Conservation (phyloP, 2,329 filamentous ascomycete genomes). For the Nigrospora oryzae region DNA sequence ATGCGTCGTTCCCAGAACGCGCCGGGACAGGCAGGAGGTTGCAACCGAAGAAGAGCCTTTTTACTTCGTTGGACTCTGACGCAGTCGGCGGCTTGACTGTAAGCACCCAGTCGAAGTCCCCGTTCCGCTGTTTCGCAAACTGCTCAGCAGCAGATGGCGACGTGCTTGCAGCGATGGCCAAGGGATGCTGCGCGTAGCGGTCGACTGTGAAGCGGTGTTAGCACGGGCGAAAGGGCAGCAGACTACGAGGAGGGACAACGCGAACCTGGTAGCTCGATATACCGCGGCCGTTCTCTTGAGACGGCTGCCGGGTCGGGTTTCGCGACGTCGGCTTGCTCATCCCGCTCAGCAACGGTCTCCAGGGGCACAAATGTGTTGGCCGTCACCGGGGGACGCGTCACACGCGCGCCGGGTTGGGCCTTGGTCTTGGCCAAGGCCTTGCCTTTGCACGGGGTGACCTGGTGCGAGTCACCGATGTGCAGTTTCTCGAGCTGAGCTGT, state of each 20-base stretch:
- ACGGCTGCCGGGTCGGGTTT: conserved; percentile 5
- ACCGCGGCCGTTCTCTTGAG: conserved; percentile 8
- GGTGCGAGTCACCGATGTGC: conserved; percentile 11
- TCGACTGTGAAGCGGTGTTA: conserved; percentile 9
- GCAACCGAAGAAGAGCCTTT: conserved; percentile 39
- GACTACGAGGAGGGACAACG: background rate
- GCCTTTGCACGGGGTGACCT: conserved; percentile 7
- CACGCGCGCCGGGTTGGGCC: conserved; percentile 10
- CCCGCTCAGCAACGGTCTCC: conserved; percentile 18
- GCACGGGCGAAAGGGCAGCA: conserved; percentile 4
- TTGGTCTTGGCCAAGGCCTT: conserved; percentile 7
- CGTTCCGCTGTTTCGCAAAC: conserved; percentile 18
- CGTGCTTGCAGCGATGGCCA: conserved; percentile 16
- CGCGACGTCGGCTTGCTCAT: conserved; percentile 11
- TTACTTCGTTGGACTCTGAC: conserved; percentile 8
- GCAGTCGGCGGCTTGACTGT: conserved; percentile 9
- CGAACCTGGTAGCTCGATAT: conserved; percentile 18
- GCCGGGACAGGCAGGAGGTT: conserved; percentile 32
- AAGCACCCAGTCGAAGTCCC: conserved; percentile 21
- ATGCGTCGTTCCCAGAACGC: background rate
- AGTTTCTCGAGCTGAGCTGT: conserved; percentile 23
- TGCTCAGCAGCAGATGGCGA: conserved; percentile 18
- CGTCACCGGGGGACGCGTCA: conserved; percentile 14
- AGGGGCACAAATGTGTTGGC: conserved; percentile 19
- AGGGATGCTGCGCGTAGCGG: conserved; percentile 15